Percentiles rank a stretch among this genome's conserved stretches.
Evolutionary conservation across 495 filamentous ascomycete genomes (phyloP).

Genomic region (Echria macrotheca): DNA sequence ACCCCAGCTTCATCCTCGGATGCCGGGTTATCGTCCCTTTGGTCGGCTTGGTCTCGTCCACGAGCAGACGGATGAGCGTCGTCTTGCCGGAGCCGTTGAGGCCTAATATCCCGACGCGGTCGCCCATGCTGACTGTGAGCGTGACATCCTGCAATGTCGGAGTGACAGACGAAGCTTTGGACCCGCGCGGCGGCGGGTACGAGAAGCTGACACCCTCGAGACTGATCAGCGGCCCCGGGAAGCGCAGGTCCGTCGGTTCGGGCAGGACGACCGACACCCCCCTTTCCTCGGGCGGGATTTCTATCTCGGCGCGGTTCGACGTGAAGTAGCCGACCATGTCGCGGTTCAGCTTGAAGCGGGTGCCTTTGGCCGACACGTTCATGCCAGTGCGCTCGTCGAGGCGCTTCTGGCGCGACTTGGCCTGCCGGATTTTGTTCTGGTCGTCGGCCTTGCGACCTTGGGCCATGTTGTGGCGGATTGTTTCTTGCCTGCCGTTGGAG

Average conservation of each 20-base stretch:
- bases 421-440: slow-evolving; percentile 72
- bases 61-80: slow-evolving; percentile 58
- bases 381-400: slow-evolving; percentile 74
- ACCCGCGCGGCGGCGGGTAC: slow-evolving; percentile 35
- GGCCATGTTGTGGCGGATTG: slow-evolving; percentile 63
- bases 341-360: slow-evolving; percentile 71
- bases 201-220: slow-evolving; percentile 59
- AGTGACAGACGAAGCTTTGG: slow-evolving; percentile 1
- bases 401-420: slow-evolving; percentile 73
- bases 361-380: slow-evolving; percentile 62
- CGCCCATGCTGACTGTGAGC: slow-evolving; percentile 61
- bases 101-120: slow-evolving; percentile 67
- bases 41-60: slow-evolving; percentile 37
- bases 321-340: slow-evolving; percentile 59
- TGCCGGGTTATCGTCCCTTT: slow-evolving; percentile 57
- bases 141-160: slow-evolving; percentile 50
- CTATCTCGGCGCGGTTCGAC: slow-evolving; percentile 57
- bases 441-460: slow-evolving; percentile 67
- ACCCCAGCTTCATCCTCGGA: slow-evolving; percentile 59
- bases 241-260: slow-evolving; percentile 59
- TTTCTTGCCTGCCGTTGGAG: too few species aligned
- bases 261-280: slow-evolving; percentile 53
- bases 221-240: slow-evolving; percentile 65
- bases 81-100: slow-evolving; percentile 73
- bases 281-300: slow-evolving; percentile 61